Conservation (phyloP, 306 rosid genomes). For the Ormosia emarginata region DNA sequence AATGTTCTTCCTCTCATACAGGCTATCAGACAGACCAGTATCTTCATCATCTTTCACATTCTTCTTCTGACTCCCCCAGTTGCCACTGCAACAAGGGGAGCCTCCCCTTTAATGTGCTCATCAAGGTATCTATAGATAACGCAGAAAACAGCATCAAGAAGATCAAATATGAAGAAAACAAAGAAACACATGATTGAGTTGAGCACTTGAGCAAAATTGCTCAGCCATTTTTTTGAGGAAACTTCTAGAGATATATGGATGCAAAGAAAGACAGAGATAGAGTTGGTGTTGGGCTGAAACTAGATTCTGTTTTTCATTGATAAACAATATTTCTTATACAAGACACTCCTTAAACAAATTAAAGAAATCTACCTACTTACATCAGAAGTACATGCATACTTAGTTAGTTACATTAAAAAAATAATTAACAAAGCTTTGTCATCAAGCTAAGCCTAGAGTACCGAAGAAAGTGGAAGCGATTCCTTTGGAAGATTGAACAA, state of each 20-base stretch:
- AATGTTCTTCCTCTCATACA: constrained; percentile 35
- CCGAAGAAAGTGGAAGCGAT: too few species aligned
- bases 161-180: constrained; percentile 64
- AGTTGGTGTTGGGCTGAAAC: background rate
- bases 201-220: constrained; percentile 22
- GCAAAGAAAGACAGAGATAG: background rate
- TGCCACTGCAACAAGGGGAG: constrained; percentile 51
- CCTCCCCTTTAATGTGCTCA: constrained; percentile 46
- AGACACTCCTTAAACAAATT: background rate
- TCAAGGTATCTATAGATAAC: constrained; percentile 52
- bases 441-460: too few species aligned
- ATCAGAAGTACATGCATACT: background rate
- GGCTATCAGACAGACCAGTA: constrained; percentile 24
- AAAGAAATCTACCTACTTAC: background rate
- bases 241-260: constrained; percentile 33
- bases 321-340: background rate
- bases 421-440: too few species aligned
- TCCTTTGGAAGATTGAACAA: too few species aligned
- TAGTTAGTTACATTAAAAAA: background rate
- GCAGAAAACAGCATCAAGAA: constrained; percentile 62
- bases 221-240: constrained; percentile 39
- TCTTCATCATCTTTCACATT: constrained; percentile 22
- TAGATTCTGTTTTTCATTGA: background rate
- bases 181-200: constrained; percentile 28
- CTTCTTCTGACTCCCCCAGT: constrained; percentile 10